A percentile compares a stretch with the other conserved stretches of the same genome.
These are phyloP conservation scores for Ophiostoma sp. DNA, from an alignment of 2,329 filamentous ascomycete genomes.

Conservation along the genomic window DNA sequence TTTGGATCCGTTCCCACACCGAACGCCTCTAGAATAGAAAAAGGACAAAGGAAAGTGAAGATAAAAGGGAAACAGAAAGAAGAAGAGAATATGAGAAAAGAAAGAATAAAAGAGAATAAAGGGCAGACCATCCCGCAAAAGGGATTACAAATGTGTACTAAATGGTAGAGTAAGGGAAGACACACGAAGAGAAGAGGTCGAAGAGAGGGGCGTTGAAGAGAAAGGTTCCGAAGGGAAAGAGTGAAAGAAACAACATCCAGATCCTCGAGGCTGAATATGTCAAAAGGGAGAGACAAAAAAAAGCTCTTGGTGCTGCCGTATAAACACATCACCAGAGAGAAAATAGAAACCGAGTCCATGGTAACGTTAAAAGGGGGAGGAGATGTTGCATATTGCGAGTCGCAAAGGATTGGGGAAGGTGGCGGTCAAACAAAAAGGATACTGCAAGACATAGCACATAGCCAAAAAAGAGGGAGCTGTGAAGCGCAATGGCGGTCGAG, in stretches of 20 bases:
- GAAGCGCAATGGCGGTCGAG: too few species aligned
- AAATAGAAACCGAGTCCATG: constrained; percentile 12
- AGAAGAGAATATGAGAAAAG: neutral
- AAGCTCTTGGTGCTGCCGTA: neutral
- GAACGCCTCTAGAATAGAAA: constrained; percentile 22
- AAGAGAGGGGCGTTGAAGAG: neutral
- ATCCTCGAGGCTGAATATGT: neutral
- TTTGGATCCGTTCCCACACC: constrained; percentile 21
- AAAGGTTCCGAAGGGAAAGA: neutral
- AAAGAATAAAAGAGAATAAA: neutral
- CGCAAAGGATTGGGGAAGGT: neutral
- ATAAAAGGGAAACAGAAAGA: neutral
- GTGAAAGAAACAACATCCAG: neutral
- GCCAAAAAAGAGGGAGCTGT: neutral
- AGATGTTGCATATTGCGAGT: neutral
- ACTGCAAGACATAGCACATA: neutral
- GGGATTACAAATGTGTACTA: constrained; percentile 13
- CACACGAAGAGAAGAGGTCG: neutral
- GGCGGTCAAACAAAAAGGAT: neutral
- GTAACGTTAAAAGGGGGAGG: neutral
- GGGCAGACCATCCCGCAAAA: neutral
- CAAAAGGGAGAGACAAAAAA: neutral
- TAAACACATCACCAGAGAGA: neutral
- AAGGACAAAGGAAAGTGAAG: neutral
- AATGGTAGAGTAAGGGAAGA: neutral